Conservation (phyloP, 495 filamentous ascomycete genomes). For the Cryomyces antarcticus region DNA sequence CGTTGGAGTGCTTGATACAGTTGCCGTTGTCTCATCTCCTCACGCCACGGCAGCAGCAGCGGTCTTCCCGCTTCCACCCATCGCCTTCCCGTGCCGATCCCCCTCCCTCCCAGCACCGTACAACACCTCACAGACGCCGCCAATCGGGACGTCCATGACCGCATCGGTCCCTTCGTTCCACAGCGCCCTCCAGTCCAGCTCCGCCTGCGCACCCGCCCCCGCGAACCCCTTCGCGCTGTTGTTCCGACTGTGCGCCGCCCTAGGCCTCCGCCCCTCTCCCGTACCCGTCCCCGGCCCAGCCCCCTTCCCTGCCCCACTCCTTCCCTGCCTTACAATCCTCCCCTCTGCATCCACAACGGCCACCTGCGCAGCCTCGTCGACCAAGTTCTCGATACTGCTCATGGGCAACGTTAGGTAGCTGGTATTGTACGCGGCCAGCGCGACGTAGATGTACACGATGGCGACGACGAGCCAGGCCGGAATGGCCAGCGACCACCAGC, state of each 20-base stretch:
- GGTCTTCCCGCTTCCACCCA: no score
- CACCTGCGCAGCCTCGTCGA: constrained; percentile 74
- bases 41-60: no score
- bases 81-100: constrained; percentile 5
- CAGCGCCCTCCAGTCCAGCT: constrained; percentile 50
- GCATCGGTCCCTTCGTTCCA: constrained; percentile 93
- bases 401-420: constrained; percentile 69
- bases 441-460: constrained; percentile 83
- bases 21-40: no score
- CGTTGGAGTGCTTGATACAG: no score
- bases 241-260: constrained; percentile 9
- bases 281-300: constrained; percentile 18
- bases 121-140: constrained; percentile 87
- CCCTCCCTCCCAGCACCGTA: constrained; percentile 37
- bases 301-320: constrained; percentile 9
- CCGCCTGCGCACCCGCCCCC: constrained; percentile 9
- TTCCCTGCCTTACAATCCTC: constrained; percentile 20
- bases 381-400: constrained; percentile 67
- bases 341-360: constrained; percentile 62
- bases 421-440: constrained; percentile 78
- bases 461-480: constrained; percentile 77
- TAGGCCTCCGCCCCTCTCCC: constrained; percentile 1
- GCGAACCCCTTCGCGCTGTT: constrained; percentile 7
- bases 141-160: constrained; percentile 90
- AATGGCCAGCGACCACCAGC: constrained; percentile 91